A percentile compares a stretch with the other conserved stretches of the same genome.
phyloP scores from a whole-genome alignment of 1,284 basidiomycete species.

The Melanopsichium pennsylvanicum region DNA sequence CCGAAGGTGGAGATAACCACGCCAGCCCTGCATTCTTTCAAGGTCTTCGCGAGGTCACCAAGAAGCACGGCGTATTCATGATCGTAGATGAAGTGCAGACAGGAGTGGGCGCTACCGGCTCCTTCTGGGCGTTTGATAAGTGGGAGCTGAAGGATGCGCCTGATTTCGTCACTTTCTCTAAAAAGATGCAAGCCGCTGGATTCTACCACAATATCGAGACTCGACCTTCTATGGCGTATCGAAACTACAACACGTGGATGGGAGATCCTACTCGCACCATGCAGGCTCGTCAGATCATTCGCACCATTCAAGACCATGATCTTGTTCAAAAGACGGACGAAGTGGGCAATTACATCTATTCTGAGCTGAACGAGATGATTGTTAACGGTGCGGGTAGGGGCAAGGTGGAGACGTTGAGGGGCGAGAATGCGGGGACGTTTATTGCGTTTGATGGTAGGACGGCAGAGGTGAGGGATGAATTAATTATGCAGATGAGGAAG shows the following conservation, averaged over 20 bases:
- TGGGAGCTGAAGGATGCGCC: constrained; percentile 69
- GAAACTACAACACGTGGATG: constrained; percentile 68
- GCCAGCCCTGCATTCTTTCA: constrained; percentile 70
- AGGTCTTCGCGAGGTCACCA: constrained; percentile 68
- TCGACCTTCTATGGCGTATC: constrained; percentile 68
- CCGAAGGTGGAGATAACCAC: constrained; percentile 72
- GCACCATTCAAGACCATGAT: constrained; percentile 67
- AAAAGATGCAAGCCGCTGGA: constrained; percentile 65
- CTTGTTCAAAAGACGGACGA: constrained; percentile 66
- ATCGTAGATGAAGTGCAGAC: constrained; percentile 71
- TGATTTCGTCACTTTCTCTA: constrained; percentile 71
- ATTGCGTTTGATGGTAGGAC: constrained; percentile 69
- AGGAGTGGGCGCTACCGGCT: constrained; percentile 70
- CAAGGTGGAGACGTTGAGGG: constrained; percentile 67
- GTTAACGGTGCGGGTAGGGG: constrained; percentile 28
- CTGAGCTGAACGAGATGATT: constrained; percentile 61
- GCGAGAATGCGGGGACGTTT: constrained; percentile 69
- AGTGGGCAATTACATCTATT: constrained; percentile 66
- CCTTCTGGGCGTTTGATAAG: constrained; percentile 72
- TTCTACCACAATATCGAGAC: constrained; percentile 70
- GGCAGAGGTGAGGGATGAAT: constrained; percentile 66
- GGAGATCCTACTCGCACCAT: constrained; percentile 70
- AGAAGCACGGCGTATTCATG: constrained; percentile 68
- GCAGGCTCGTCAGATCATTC: constrained; percentile 70
- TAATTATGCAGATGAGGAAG: constrained; percentile 68